Conservation (phyloP, 129 eudicot genomes). For the Flaveria sonorensis region DNA sequence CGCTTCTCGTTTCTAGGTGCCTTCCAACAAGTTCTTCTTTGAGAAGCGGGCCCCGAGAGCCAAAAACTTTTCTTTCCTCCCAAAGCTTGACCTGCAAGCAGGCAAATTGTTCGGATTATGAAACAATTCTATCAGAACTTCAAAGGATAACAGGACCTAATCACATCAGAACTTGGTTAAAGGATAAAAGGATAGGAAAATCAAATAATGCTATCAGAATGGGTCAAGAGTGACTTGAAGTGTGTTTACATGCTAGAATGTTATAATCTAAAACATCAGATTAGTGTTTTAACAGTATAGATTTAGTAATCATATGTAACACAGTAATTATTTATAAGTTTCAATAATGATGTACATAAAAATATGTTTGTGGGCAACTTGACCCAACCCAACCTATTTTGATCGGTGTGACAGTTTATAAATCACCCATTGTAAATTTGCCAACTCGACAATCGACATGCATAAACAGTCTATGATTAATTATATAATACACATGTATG, state of each 20-base stretch:
- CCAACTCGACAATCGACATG: neutral
- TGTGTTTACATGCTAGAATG: neutral
- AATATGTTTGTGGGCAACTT: neutral
- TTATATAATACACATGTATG: neutral
- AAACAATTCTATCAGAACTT: neutral
- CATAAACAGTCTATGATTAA: neutral
- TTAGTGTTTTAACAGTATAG: neutral
- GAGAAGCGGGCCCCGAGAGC: conserved; percentile 83
- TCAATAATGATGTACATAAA: too few relatives aligned
- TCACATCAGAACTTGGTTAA: neutral
- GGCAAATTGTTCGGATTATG: neutral
- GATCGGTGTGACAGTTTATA: neutral
- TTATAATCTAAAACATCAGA: too few relatives aligned
- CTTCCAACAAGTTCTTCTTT: conserved; percentile 74
- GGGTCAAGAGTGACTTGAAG: neutral
- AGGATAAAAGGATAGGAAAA: neutral
- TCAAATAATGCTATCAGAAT: neutral
- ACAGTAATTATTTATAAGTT: too few relatives aligned
- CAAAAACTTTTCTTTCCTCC: conserved; percentile 96
- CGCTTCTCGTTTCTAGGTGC: conserved; percentile 58
- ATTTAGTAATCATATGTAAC: neutral
- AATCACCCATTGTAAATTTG: neutral
- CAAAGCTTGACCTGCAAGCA: conserved; percentile 61
- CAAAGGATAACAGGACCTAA: neutral
- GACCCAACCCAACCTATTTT: neutral